phyloP scores from a whole-genome alignment of 345 rosid species.

The Hypericum androsaemum region DNA sequence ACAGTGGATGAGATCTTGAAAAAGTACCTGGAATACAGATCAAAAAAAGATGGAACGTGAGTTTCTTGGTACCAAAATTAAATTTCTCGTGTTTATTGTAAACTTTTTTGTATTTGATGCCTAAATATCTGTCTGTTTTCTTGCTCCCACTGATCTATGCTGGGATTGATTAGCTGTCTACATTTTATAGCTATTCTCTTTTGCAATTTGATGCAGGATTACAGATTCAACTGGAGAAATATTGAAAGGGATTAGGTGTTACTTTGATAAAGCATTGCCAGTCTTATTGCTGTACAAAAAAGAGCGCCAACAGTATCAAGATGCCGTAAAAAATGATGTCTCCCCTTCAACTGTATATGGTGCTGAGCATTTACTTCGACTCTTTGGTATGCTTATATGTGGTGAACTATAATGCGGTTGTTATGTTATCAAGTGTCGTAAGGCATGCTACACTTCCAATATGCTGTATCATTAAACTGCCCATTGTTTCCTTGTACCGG shows the following conservation, averaged over 20 bases:
- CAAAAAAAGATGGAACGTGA: conserved; percentile 84
- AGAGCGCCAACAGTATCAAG: conserved; percentile 66
- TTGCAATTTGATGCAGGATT: conserved; percentile 30
- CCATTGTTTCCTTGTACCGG: too few relatives aligned
- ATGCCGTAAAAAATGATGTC: conserved; percentile 27
- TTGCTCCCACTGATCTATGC: too few relatives aligned
- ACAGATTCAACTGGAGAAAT: conserved; percentile 56
- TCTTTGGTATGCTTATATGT: conserved; percentile 47
- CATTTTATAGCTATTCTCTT: too few relatives aligned
- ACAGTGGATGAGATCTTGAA: conserved; percentile 77
- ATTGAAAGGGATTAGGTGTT: conserved; percentile 60
- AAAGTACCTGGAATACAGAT: conserved; percentile 69
- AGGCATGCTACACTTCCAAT: too few relatives aligned
- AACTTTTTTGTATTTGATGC: too few relatives aligned
- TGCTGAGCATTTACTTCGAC: conserved; percentile 86
- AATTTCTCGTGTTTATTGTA: too few relatives aligned
- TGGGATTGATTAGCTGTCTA: too few relatives aligned
- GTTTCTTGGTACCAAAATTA: conserved; percentile 14
- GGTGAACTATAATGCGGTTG: not conserved
- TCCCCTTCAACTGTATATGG: conserved; percentile 77
- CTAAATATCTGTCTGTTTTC: too few relatives aligned
- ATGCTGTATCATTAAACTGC: too few relatives aligned
- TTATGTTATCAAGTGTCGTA: too few relatives aligned
- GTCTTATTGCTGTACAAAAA: conserved; percentile 67
- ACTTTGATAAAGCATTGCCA: conserved; percentile 79